phyloP scores from a whole-genome alignment of 116 monocot species.

The Papilionanthe hybrid region DNA sequence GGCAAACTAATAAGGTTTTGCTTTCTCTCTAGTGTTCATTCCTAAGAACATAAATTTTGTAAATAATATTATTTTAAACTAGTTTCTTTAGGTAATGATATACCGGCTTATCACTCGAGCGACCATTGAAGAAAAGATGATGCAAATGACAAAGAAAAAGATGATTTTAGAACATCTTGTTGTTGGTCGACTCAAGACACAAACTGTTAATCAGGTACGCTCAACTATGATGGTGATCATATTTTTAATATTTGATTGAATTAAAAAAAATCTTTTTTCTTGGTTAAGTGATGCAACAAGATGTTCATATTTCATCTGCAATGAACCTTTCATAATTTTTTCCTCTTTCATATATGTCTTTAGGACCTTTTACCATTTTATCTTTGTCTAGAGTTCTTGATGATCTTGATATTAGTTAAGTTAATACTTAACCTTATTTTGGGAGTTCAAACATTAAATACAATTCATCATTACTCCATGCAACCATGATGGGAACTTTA shows the following conservation, averaged over 20 bases:
- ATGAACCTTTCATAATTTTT: not conserved
- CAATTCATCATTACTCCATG: not conserved
- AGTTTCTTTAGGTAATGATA: constrained; percentile 77
- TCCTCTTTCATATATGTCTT: not conserved
- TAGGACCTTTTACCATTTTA: not conserved
- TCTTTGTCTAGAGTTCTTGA: not conserved
- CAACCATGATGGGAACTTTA: too few species aligned
- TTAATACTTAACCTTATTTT: not conserved
- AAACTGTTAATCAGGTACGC: constrained; percentile 84
- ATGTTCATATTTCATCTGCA: not conserved
- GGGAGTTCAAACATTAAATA: not conserved
- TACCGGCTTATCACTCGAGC: constrained; percentile 87
- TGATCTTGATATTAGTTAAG: not conserved
- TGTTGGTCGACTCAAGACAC: constrained; percentile 91
- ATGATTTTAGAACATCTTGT: constrained; percentile 97
- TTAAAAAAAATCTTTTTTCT: not conserved
- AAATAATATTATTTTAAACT: not conserved
- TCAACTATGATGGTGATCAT: not conserved
- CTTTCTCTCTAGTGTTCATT: not conserved
- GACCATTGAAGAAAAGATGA: constrained; percentile 99
- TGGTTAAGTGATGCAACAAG: not conserved
- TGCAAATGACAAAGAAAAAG: constrained; percentile 98
- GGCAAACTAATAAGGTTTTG: constrained; percentile 87
- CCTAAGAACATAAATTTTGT: not conserved
- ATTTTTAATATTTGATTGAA: not conserved